These are phyloP conservation scores for Ophiostoma sp. DNA, from an alignment of 2,329 filamentous ascomycete genomes.

Conservation along the genomic window DNA sequence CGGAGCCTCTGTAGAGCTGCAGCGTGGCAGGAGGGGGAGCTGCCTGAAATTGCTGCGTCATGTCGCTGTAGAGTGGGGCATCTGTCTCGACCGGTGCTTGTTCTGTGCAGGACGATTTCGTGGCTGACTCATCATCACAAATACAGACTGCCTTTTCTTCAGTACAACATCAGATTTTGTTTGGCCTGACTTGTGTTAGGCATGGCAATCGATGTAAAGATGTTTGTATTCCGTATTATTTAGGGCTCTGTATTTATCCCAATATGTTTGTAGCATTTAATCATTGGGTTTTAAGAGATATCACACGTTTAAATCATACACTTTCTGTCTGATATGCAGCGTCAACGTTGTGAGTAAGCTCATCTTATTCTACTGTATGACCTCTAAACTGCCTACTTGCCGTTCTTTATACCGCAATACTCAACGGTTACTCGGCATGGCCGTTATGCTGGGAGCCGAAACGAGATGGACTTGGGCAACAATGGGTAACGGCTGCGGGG, in stretches of 20 bases:
- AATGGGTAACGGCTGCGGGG: background rate
- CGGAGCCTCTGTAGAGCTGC: background rate
- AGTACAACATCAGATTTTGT: background rate
- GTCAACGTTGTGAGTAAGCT: no score
- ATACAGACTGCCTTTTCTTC: background rate
- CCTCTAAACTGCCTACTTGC: no score
- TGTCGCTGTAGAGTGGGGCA: constrained; percentile 8
- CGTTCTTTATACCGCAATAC: no score
- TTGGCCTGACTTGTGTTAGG: background rate
- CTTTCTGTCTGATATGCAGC: no score
- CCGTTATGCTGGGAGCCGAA: background rate
- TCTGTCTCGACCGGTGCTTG: background rate
- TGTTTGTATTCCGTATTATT: background rate
- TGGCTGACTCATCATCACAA: background rate
- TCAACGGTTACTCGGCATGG: background rate
- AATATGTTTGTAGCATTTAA: no score
- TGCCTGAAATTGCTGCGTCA: constrained; percentile 8
- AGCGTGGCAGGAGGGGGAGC: background rate
- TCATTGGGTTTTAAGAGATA: no score
- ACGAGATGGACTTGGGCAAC: background rate
- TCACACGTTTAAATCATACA: no score
- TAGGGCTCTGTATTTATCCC: no score
- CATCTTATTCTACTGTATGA: no score
- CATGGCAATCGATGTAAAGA: no score
- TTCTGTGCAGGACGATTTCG: background rate